Percentiles rank a stretch among this genome's conserved stretches.
Evolutionary conservation across 164 flowering plant genomes (phyloP).

Genomic region (Stephania yunnanensis): DNA sequence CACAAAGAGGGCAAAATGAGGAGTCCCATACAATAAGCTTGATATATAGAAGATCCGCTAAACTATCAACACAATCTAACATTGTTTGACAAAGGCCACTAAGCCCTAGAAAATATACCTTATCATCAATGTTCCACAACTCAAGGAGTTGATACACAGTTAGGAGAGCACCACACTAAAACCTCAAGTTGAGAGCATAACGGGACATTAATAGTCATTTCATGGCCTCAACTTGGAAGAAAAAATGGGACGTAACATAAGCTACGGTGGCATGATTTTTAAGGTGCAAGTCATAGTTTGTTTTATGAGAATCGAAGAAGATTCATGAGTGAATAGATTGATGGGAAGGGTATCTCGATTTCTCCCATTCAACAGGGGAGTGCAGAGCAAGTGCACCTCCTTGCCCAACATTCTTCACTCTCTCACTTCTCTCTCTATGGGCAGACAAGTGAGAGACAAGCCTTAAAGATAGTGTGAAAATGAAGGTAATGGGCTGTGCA

Average conservation of each 20-base stretch:
- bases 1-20: not conserved
- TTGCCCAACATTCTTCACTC: not conserved
- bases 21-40: not conserved
- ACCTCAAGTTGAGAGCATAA: not conserved
- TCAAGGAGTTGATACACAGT: not conserved
- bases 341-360: not conserved
- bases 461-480: not conserved
- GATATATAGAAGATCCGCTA: not conserved
- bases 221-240: not conserved
- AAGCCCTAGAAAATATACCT: not conserved
- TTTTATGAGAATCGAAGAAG: not conserved
- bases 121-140: not conserved
- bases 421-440: not conserved
- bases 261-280: not conserved
- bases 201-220: not conserved
- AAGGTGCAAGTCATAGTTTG: not conserved
- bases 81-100: not conserved
- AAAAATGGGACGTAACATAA: not conserved
- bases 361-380: not conserved
- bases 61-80: not conserved
- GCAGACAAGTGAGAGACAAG: not conserved
- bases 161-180: not conserved
- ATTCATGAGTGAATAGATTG: not conserved
- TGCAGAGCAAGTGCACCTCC: not conserved
- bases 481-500: not conserved